Evolutionary conservation across 139 green algal species (phyloP).

Genomic region (Coccomyxa sp.): DNA sequence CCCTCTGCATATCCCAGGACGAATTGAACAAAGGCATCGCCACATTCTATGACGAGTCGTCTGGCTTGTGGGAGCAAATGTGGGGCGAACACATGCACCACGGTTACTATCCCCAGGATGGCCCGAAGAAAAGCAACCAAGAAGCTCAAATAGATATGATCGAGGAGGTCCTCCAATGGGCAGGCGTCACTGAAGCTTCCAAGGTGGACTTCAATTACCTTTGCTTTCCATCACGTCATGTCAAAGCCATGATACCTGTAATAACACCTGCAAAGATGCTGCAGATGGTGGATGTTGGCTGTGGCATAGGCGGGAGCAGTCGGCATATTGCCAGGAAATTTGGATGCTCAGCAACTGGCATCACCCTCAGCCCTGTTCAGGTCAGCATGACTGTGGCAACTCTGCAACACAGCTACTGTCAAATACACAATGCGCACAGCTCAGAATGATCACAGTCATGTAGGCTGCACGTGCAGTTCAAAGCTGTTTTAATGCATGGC

Average conservation of each 20-base stretch:
- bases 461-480: background rate
- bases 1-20: too few relatives aligned
- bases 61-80: constrained; percentile 87
- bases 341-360: constrained; percentile 55
- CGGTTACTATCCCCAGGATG: constrained; percentile 78
- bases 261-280: background rate
- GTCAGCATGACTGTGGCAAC: constrained; percentile 3
- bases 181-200: constrained; percentile 45
- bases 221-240: background rate
- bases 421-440: background rate
- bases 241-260: background rate
- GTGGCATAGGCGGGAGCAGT: constrained; percentile 90
- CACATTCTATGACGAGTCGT: constrained; percentile 90
- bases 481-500: background rate
- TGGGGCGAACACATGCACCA: constrained; percentile 95
- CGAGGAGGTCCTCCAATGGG: constrained; percentile 78
- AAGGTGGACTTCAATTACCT: constrained; percentile 21
- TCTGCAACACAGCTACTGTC: background rate
- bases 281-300: constrained; percentile 93
- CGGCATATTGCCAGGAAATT: constrained; percentile 81
- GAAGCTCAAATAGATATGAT: constrained; percentile 96
- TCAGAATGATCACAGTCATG: background rate
- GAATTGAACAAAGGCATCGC: constrained; percentile 90
- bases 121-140: constrained; percentile 54
- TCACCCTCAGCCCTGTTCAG: constrained; percentile 90